Evolutionary conservation across 2,329 filamentous ascomycete species (phyloP).

Genomic region (Hypoxylon sp.): DNA sequence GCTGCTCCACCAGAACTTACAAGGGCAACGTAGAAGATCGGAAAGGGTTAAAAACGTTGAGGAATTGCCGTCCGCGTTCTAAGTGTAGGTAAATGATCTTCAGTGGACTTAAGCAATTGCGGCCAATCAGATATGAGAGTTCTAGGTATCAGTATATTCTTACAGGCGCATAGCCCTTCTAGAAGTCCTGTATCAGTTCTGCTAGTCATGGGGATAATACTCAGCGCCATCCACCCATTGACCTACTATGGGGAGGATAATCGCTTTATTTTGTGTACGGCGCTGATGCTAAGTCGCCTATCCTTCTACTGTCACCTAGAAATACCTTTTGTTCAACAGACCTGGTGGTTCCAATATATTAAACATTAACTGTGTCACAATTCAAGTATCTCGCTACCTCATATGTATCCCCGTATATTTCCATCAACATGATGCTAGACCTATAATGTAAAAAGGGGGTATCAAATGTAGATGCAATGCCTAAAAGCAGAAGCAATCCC

Average conservation of each 20-base stretch:
- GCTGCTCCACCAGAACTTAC: background rate
- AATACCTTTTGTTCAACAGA: background rate
- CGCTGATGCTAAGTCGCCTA: background rate
- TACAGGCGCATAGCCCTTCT: background rate
- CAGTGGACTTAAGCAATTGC: background rate
- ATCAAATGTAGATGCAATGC: conserved; percentile 49
- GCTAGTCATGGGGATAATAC: no score
- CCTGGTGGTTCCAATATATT: background rate
- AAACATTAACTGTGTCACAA: background rate
- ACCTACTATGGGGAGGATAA: background rate
- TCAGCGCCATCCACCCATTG: background rate
- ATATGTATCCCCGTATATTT: background rate
- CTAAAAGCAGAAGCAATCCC: conserved; percentile 49
- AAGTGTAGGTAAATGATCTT: background rate
- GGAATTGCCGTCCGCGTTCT: background rate
- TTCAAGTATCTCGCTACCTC: background rate
- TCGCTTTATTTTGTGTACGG: background rate
- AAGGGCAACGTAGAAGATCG: background rate
- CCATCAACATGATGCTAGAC: conserved; percentile 9
- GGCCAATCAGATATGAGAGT: background rate
- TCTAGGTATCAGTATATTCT: background rate
- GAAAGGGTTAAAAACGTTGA: background rate
- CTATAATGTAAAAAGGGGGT: conserved; percentile 42
- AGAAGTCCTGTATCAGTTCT: background rate
- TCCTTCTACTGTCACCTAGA: no score